phyloP scores from a whole-genome alignment of 495 filamentous ascomycete species.

The Trichoderma gamsii region DNA sequence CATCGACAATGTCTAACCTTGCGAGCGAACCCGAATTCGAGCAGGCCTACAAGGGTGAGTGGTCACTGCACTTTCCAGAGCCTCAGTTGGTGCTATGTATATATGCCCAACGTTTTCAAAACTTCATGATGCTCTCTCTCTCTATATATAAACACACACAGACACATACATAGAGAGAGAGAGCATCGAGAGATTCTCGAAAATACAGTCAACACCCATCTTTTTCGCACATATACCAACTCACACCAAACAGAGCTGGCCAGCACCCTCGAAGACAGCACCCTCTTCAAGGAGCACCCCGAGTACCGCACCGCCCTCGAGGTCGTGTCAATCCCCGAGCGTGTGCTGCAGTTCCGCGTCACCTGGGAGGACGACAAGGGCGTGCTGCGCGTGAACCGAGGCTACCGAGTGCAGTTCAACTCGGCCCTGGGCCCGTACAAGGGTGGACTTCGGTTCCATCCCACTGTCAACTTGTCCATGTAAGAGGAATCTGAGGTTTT shows the following conservation, averaged over 20 bases:
- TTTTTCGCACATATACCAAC: neutral
- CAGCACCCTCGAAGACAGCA: slow-evolving; percentile 86
- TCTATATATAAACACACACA: too few relatives aligned
- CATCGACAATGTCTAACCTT: slow-evolving; percentile 69
- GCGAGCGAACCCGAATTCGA: slow-evolving; percentile 93
- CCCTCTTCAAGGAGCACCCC: slow-evolving; percentile 87
- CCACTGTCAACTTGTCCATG: slow-evolving; percentile 92
- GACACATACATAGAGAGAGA: too few relatives aligned
- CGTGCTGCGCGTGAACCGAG: slow-evolving; percentile 87
- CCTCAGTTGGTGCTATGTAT: too few relatives aligned
- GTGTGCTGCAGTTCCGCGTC: slow-evolving; percentile 94
- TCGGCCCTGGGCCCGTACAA: slow-evolving; percentile 97
- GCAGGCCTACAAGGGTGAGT: slow-evolving; percentile 92
- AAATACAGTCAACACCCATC: too few relatives aligned
- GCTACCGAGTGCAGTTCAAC: slow-evolving; percentile 98
- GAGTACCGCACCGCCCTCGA: slow-evolving; percentile 87
- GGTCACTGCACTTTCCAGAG: too few relatives aligned
- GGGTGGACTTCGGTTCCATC: slow-evolving; percentile 93
- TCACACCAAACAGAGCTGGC: slow-evolving; percentile 63
- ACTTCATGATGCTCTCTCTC: too few relatives aligned
- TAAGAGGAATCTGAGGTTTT: slow-evolving; percentile 18
- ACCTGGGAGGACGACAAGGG: slow-evolving; percentile 93
- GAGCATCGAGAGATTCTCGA: too few relatives aligned
- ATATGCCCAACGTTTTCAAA: too few relatives aligned
- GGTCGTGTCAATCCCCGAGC: slow-evolving; percentile 88